Evolutionary conservation across 2,329 filamentous ascomycete species (phyloP).

Genomic region (Clarireedia sp.): DNA sequence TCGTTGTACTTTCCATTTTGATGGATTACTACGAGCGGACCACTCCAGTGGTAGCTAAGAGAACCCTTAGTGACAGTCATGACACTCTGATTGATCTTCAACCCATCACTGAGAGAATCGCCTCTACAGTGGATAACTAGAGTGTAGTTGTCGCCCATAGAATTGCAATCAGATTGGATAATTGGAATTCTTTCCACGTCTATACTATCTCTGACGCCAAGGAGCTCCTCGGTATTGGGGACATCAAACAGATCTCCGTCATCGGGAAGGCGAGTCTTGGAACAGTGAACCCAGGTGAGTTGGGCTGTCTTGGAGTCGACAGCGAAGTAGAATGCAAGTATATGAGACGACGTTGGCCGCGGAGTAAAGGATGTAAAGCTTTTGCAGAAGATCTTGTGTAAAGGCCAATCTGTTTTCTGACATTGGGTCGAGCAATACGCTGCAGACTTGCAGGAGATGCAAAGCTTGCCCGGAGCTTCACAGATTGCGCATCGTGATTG

Average conservation of each 20-base stretch:
- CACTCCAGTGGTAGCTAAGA: not conserved
- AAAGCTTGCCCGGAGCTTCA: not conserved
- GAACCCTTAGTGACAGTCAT: not conserved
- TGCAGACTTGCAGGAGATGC: not conserved
- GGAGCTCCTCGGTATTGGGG: not conserved
- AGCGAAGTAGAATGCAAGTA: not conserved
- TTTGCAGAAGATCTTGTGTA: not conserved
- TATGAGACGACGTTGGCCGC: not conserved
- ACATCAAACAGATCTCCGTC: not conserved
- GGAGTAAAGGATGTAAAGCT: not conserved
- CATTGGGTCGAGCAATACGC: not conserved
- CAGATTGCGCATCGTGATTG: not conserved
- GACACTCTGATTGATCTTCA: not conserved
- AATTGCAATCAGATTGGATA: not conserved
- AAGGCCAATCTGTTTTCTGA: not conserved
- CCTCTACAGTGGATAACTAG: not conserved
- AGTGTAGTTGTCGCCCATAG: not conserved
- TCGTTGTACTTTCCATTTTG: not conserved
- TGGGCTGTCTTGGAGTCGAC: not conserved
- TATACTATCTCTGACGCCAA: not conserved
- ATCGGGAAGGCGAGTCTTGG: not conserved
- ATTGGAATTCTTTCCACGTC: not conserved
- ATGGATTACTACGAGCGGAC: not conserved
- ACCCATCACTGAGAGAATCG: not conserved
- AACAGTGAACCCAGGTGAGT: not conserved